Evolutionary conservation across 2,329 filamentous ascomycete species (phyloP).

Genomic region (Hypoxylon sp.): DNA sequence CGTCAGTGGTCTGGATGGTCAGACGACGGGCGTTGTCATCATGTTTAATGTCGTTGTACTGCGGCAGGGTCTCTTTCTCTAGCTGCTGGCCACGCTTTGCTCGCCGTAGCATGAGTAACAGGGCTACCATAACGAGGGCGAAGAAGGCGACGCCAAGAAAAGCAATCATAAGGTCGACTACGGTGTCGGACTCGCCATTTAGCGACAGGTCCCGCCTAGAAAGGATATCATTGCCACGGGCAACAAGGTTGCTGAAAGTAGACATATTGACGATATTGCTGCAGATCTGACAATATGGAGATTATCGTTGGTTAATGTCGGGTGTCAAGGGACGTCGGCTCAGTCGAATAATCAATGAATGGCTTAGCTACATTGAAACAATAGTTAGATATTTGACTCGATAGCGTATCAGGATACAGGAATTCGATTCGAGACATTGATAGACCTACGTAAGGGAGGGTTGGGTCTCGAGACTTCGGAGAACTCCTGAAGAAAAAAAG

Average conservation of each 20-base stretch:
- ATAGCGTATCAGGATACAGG: slow-evolving; percentile 23
- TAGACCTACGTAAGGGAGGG: slow-evolving; percentile 50
- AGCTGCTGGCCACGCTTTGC: slow-evolving; percentile 64
- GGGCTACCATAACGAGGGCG: slow-evolving; percentile 74
- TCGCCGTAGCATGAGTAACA: slow-evolving; percentile 80
- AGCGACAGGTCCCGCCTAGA: slow-evolving; percentile 61
- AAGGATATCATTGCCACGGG: slow-evolving; percentile 59
- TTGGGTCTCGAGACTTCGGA: slow-evolving; percentile 51
- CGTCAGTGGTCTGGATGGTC: slow-evolving; percentile 69
- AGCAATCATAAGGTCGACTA: slow-evolving; percentile 82
- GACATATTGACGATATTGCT: slow-evolving; percentile 47
- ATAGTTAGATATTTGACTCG: slow-evolving; percentile 43
- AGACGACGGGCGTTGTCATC: slow-evolving; percentile 66
- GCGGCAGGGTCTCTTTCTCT: slow-evolving; percentile 71
- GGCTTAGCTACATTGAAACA: slow-evolving; percentile 43
- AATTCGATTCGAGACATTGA: slow-evolving; percentile 41
- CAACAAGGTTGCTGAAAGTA: slow-evolving; percentile 55
- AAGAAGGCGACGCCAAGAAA: slow-evolving; percentile 84
- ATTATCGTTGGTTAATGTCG: slow-evolving; percentile 38
- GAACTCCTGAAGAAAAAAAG: slow-evolving; percentile 58
- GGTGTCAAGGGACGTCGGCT: slow-evolving; percentile 45
- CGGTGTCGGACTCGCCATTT: slow-evolving; percentile 64
- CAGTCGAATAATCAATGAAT: slow-evolving; percentile 44
- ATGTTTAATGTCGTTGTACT: slow-evolving; percentile 74
- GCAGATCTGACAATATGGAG: slow-evolving; percentile 38